Percentiles rank a stretch among this genome's conserved stretches.
phyloP scores from a whole-genome alignment of 2,329 filamentous ascomycete genomes.

The Scedosporium boydii region DNA sequence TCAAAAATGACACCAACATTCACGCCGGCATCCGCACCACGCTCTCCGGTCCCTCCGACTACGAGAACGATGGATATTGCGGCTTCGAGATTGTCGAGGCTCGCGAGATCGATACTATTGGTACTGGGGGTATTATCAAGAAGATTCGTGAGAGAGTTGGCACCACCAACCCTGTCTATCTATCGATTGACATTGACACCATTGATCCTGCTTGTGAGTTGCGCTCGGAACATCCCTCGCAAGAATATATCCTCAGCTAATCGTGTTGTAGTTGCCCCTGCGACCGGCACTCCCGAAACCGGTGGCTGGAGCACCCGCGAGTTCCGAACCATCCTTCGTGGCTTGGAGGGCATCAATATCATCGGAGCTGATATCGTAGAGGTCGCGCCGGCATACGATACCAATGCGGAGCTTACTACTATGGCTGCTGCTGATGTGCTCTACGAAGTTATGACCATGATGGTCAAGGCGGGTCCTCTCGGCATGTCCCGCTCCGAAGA shows the following conservation, averaged over 20 bases:
- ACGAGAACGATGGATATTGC: conserved; percentile 77
- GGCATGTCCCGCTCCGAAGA: conserved; percentile 29
- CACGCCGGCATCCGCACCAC: conserved; percentile 83
- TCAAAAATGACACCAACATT: conserved; percentile 77
- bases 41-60: conserved; percentile 67
- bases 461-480: conserved; percentile 70
- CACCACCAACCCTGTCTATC: conserved; percentile 67
- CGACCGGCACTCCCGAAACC: conserved; percentile 81
- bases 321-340: conserved; percentile 72
- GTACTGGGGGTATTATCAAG: conserved; percentile 32
- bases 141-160: conserved; percentile 65
- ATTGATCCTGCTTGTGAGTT: conserved; percentile 52
- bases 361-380: conserved; percentile 89
- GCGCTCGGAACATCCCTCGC: background rate
- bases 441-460: conserved; percentile 72
- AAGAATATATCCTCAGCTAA: background rate
- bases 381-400: conserved; percentile 76
- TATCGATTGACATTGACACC: conserved; percentile 76
- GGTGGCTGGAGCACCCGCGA: conserved; percentile 88
- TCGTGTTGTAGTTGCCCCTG: conserved; percentile 45
- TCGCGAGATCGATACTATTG: conserved; percentile 41
- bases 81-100: conserved; percentile 78
- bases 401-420: conserved; percentile 57
- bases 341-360: conserved; percentile 73
- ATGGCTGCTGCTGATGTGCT: conserved; percentile 63